phyloP scores from a whole-genome alignment of 495 filamentous ascomycete species.

The Pseudotulostoma volvatum region DNA sequence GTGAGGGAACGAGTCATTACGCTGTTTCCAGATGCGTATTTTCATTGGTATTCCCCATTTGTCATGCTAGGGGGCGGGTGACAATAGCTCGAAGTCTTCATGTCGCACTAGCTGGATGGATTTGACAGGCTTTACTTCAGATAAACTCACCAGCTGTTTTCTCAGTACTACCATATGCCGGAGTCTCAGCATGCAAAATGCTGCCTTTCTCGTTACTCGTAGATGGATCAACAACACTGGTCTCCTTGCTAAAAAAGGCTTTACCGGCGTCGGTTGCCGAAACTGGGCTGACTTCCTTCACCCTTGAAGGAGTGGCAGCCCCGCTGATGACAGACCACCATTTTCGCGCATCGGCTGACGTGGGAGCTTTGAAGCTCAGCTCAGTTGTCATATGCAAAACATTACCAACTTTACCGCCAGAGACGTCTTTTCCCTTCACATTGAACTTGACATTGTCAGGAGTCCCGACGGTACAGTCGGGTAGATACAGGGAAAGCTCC shows the following conservation, averaged over 20 bases:
- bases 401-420: conserved; percentile 41
- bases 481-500: conserved; percentile 78
- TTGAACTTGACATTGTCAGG: conserved; percentile 72
- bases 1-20: no score
- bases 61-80: no score
- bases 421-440: conserved; percentile 83
- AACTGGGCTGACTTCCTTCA: conserved; percentile 1
- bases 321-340: conserved; percentile 62
- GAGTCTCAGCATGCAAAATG: not conserved
- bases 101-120: no score
- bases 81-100: no score
- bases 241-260: not conserved
- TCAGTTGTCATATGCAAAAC: conserved; percentile 47
- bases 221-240: not conserved
- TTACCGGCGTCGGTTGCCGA: conserved; percentile 1
- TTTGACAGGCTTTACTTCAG: no score
- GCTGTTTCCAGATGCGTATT: no score
- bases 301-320: conserved; percentile 1
- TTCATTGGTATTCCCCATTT: no score
- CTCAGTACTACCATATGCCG: no score
- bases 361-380: conserved; percentile 56
- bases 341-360: conserved; percentile 53
- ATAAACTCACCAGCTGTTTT: no score
- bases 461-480: conserved; percentile 68
- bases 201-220: no score